phyloP scores from a whole-genome alignment of 176 grass and related monocot species.

The Saccharum officinarum region DNA sequence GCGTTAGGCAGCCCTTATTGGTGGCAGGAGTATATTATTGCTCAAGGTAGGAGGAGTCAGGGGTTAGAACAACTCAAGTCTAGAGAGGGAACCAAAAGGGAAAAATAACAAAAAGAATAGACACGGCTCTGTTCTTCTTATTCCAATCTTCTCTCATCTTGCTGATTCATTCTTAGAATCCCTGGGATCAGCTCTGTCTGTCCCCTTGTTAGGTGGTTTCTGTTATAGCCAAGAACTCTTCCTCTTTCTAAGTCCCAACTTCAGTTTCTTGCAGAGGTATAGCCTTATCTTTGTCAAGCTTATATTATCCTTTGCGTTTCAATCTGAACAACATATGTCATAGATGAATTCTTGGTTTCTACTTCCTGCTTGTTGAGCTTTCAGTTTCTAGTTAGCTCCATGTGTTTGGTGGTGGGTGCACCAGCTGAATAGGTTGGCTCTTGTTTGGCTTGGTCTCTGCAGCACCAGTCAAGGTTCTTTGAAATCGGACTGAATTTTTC shows the following conservation, averaged over 20 bases:
- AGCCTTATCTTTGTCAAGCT: slow-evolving; percentile 21
- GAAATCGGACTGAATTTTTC: background rate
- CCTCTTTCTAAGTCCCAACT: slow-evolving; percentile 35
- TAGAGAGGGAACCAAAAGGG: slow-evolving; percentile 50
- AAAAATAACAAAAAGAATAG: slow-evolving; percentile 39
- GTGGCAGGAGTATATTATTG: slow-evolving; percentile 64
- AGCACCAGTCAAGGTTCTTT: slow-evolving; percentile 23
- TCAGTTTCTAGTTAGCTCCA: slow-evolving; percentile 30
- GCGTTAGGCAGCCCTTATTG: slow-evolving; percentile 66
- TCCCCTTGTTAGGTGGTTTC: slow-evolving; percentile 55
- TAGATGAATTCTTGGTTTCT: slow-evolving; percentile 16
- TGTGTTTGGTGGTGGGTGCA: slow-evolving; percentile 46
- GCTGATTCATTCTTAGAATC: slow-evolving; percentile 56
- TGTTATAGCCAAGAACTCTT: slow-evolving; percentile 42
- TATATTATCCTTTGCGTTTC: slow-evolving; percentile 13
- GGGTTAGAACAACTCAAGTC: slow-evolving; percentile 46
- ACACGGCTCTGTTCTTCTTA: slow-evolving; percentile 42
- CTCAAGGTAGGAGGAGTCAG: slow-evolving; percentile 38
- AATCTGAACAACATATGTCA: slow-evolving; percentile 2
- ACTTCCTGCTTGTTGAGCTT: slow-evolving; percentile 36
- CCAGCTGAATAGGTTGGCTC: slow-evolving; percentile 32
- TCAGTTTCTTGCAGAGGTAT: slow-evolving; percentile 44
- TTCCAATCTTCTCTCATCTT: slow-evolving; percentile 42
- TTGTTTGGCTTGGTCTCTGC: slow-evolving; percentile 20
- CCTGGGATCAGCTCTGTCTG: slow-evolving; percentile 64